Evolutionary conservation across 192 early-diverging fungal genomes (phyloP).

Genomic region (Coemansia reversa): DNA sequence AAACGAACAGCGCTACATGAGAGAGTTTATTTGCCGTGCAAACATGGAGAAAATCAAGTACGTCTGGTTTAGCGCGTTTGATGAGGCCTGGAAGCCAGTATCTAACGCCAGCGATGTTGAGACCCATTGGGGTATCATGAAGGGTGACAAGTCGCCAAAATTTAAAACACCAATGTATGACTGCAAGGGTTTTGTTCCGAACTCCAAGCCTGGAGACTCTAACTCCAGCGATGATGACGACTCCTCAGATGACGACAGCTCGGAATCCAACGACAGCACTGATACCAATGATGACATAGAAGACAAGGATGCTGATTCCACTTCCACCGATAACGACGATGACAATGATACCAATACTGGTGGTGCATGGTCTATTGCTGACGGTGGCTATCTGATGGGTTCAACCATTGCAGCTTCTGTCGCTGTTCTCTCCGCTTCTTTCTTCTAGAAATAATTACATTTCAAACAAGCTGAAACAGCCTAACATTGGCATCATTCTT

Average conservation of each 20-base stretch:
- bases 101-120: slow-evolving; percentile 56
- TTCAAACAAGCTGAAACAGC: slow-evolving; percentile 6
- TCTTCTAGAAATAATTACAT: slow-evolving; percentile 15
- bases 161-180: slow-evolving; percentile 45
- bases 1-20: slow-evolving; percentile 63
- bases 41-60: slow-evolving; percentile 58
- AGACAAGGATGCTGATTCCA: background rate
- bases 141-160: slow-evolving; percentile 52
- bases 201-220: slow-evolving; percentile 9
- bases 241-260: background rate
- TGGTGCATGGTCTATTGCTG: slow-evolving; percentile 13
- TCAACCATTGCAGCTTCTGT: slow-evolving; percentile 16
- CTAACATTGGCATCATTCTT: background rate
- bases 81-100: slow-evolving; percentile 66
- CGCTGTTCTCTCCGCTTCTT: slow-evolving; percentile 15
- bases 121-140: slow-evolving; percentile 53
- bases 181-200: slow-evolving; percentile 50
- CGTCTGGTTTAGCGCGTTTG: slow-evolving; percentile 68
- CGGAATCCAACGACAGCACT: background rate
- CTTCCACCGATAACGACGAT: slow-evolving; percentile 4
- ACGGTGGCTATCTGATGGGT: background rate
- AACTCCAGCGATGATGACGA: background rate
- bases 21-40: slow-evolving; percentile 63
- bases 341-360: slow-evolving; percentile 13
- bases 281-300: background rate